Evolutionary conservation across 768 basidiomycete genomes (phyloP).

Genomic region (Clavulina sp.): DNA sequence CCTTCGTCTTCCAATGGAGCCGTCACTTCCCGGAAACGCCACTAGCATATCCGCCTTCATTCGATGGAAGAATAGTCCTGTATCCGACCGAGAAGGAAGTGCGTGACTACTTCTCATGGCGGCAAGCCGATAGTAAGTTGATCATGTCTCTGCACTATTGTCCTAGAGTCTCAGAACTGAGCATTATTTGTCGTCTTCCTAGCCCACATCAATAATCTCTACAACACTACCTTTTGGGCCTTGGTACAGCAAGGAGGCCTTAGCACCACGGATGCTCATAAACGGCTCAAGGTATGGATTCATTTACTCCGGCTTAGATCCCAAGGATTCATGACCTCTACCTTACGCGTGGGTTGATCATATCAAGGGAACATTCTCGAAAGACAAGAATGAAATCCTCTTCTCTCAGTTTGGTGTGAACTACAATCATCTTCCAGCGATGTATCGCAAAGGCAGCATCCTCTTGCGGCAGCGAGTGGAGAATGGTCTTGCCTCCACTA

Average conservation of each 20-base stretch:
- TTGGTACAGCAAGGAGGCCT: conserved; percentile 70
- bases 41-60: conserved; percentile 71
- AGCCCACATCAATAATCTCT: conserved; percentile 97
- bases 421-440: conserved; percentile 56
- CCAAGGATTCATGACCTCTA: neutral
- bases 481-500: neutral
- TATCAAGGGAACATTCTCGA: conserved; percentile 67
- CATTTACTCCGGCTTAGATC: neutral
- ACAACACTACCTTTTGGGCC: conserved; percentile 94
- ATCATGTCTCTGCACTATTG: neutral
- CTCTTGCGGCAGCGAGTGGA: conserved; percentile 48
- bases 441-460: conserved; percentile 74
- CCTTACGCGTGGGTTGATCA: conserved; percentile 1
- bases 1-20: conserved; percentile 77
- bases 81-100: conserved; percentile 61
- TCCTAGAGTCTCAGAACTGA: neutral
- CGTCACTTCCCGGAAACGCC: conserved; percentile 55
- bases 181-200: conserved; percentile 4
- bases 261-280: conserved; percentile 65
- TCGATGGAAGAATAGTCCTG: conserved; percentile 74
- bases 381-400: conserved; percentile 82
- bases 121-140: conserved; percentile 80
- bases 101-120: conserved; percentile 88
- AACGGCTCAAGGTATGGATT: conserved; percentile 44
- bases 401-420: conserved; percentile 71